These are phyloP conservation scores for Rhizoclosmatium globosum DNA, from an alignment of 192 early-diverging fungal genomes.

Conservation along the genomic window DNA sequence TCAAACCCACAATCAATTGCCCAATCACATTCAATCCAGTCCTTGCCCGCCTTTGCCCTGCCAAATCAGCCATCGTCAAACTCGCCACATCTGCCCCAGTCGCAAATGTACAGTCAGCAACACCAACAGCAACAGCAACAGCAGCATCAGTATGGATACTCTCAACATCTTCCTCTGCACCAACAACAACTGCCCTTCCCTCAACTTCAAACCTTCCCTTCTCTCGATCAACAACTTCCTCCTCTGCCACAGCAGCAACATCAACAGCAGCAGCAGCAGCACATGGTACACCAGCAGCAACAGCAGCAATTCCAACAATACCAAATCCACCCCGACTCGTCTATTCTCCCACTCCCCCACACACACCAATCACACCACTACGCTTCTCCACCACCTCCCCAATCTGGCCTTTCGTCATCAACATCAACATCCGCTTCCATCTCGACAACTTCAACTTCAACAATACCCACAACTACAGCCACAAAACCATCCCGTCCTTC, in stretches of 20 bases:
- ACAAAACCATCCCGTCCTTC: no score
- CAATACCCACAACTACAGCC: not conserved
- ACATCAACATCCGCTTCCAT: no score
- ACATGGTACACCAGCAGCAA: no score
- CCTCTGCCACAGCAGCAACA: no score
- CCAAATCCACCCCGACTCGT: not conserved
- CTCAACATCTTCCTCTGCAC: not conserved
- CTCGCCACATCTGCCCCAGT: not conserved
- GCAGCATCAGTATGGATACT: not conserved
- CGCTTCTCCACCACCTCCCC: not conserved
- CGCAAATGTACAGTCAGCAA: not conserved
- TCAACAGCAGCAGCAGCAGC: no score
- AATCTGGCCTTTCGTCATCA: no score
- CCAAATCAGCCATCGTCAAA: no score
- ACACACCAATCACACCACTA: not conserved
- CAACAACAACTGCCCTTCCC: not conserved
- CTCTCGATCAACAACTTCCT: no score
- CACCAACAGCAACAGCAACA: not conserved
- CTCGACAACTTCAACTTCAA: not conserved
- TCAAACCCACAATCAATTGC: no score
- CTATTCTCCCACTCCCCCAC: not conserved
- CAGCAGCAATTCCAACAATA: not conserved
- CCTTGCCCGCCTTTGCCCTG: no score
- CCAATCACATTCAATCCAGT: no score
- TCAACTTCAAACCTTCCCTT: not conserved